Conservation (phyloP, 2,329 filamentous ascomycete genomes). For the Ceratocystiopsis sp. region DNA sequence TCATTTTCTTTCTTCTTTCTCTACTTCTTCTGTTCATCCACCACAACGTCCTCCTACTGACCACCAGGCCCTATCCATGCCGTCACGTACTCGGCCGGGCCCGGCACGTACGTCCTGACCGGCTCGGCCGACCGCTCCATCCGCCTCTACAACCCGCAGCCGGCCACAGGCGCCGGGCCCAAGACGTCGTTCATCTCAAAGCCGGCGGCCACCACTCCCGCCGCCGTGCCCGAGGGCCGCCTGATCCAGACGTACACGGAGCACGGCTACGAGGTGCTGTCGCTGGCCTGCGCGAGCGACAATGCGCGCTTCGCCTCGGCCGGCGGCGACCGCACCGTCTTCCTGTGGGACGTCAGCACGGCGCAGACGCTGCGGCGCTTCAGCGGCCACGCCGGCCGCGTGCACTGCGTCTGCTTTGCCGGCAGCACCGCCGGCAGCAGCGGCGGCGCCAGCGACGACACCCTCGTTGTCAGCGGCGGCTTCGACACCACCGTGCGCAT, state of each 20-base stretch:
- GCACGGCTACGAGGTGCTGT: conserved; percentile 84
- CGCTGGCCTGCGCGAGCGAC: conserved; percentile 53
- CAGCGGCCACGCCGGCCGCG: conserved; percentile 47
- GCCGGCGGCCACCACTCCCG: conserved; percentile 15
- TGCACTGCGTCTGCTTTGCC: conserved; percentile 67
- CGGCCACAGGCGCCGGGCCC: conserved; percentile 16
- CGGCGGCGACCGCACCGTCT: conserved; percentile 80
- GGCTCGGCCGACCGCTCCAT: conserved; percentile 74
- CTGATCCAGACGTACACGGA: conserved; percentile 79
- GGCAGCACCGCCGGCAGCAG: conserved; percentile 58
- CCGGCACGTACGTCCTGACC: conserved; percentile 65
- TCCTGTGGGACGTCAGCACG: conserved; percentile 84
- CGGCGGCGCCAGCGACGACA: conserved; percentile 48
- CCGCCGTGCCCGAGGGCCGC: conserved; percentile 25
- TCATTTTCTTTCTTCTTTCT: background rate
- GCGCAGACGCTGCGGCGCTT: conserved; percentile 65
- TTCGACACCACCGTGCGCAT: conserved; percentile 61
- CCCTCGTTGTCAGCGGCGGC: conserved; percentile 53
- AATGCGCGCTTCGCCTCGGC: conserved; percentile 77
- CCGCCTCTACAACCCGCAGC: conserved; percentile 66
- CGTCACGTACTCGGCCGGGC: conserved; percentile 53
- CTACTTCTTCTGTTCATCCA: background rate
- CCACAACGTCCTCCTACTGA: too few relatives aligned
- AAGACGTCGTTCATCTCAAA: conserved; percentile 5
- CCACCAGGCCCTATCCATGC: conserved; percentile 51